Evolutionary conservation across 2,329 filamentous ascomycete species (phyloP).

Genomic region (Penicillium sp.): DNA sequence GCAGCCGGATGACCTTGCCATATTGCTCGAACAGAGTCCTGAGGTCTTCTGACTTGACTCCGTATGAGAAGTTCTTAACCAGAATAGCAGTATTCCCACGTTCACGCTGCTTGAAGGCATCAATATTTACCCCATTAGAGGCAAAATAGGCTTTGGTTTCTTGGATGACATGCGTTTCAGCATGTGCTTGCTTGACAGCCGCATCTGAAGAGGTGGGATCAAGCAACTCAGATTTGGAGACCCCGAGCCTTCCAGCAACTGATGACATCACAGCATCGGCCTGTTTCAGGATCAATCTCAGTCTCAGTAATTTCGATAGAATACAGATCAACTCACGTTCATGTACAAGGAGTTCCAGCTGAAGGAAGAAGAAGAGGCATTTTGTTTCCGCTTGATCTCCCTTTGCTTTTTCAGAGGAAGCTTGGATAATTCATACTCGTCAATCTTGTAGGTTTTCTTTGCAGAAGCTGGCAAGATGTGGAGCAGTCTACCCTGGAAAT

Average conservation of each 20-base stretch:
- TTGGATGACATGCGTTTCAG: constrained; percentile 92
- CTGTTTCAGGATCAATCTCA: constrained; percentile 32
- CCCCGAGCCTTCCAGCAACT: constrained; percentile 77
- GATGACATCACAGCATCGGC: constrained; percentile 86
- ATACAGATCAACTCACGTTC: constrained; percentile 58
- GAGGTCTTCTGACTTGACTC: constrained; percentile 74
- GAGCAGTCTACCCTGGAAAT: constrained; percentile 87
- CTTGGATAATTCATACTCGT: constrained; percentile 87
- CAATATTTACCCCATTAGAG: constrained; percentile 81
- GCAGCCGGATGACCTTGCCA: constrained; percentile 72
- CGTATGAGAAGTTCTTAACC: constrained; percentile 91
- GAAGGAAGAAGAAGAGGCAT: constrained; percentile 73
- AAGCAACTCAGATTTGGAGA: constrained; percentile 85
- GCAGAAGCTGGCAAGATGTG: constrained; percentile 82
- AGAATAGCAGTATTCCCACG: constrained; percentile 83
- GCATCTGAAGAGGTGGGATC: constrained; percentile 95
- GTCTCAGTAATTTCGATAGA: background rate
- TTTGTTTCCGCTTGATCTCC: constrained; percentile 77
- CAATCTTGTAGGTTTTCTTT: constrained; percentile 75
- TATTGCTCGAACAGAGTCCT: constrained; percentile 79
- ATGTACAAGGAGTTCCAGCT: constrained; percentile 99
- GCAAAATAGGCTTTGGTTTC: constrained; percentile 91
- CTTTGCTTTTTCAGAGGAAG: constrained; percentile 92
- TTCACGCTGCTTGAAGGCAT: constrained; percentile 80
- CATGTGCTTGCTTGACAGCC: constrained; percentile 92